Base-by-base conservation (phyloP, 768 basidiomycete genomes). In the Tricholoma terreum region DNA sequence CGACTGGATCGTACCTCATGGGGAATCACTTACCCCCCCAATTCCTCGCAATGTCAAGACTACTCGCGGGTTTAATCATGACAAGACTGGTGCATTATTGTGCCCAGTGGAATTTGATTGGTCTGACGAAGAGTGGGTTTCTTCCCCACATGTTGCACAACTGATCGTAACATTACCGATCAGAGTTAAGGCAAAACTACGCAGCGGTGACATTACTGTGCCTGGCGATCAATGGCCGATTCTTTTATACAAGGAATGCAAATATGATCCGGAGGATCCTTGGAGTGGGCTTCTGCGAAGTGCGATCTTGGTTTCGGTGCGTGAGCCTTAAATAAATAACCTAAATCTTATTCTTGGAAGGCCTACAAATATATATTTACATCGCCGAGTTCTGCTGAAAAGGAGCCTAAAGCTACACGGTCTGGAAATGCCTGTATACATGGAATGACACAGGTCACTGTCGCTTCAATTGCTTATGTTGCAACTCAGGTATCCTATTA, bases 141-240 rank as follows among this genome's bases (percentile, higher is more conserved):
- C 15, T 30, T 19, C 14, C 24, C 19, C 19, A 33, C 15, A 12
- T 19, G 36, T 22, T 30, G 35, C 35, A 38, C 21, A 17, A 19
- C 21, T 17, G 38, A 21, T 57, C 30, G 19, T 9, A 3, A 48
- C 10, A 49, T 19, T 22, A 27, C 45, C 30, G 3, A 11, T 21
- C 30, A 60, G 58, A 34, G 38, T 52, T 8, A 60, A 60, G 27
- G 36, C 19, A 19, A 50, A 33, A 3, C 49, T 60, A 6, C 55
- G 49, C 48, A 56, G 43, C 24, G 46, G 62, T 6, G 35, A 63
- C 17, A 58, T 58, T 4, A 27, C 52, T 0, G 56, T 66, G 8
- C 31, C 59, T 17, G 62, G 62, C 11, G 64, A 65, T 43, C 58
- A 66, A 12, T 66, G 65, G 64, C 61, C 58, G 0, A n/a, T 65